These are phyloP conservation scores for Podaxis sp. DNA, from an alignment of 768 basidiomycete species.

Conservation along the genomic window DNA sequence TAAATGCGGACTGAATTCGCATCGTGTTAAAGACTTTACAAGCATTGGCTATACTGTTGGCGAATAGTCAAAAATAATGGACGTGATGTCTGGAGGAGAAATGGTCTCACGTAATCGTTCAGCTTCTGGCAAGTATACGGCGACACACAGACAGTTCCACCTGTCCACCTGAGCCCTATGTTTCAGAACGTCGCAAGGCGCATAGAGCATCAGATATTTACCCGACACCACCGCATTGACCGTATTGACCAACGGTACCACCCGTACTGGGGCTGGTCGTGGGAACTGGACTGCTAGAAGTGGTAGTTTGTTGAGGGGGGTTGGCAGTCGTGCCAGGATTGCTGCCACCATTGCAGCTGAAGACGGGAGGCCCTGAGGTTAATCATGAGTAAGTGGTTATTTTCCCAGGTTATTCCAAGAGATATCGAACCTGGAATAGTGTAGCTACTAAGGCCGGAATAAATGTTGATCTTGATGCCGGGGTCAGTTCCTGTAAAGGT, in stretches of 20 bases:
- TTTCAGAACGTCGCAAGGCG: neutral
- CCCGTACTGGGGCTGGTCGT: conserved; percentile 19
- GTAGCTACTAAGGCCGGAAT: conserved; percentile 12
- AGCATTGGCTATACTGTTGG: conserved; percentile 8
- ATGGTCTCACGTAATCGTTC: conserved; percentile 20
- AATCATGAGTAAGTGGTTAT: neutral
- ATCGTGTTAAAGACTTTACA: neutral
- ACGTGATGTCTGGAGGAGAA: neutral
- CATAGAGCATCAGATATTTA: conserved; percentile 12
- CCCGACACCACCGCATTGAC: conserved; percentile 41
- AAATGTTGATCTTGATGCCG: conserved; percentile 19
- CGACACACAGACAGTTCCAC: conserved; percentile 19
- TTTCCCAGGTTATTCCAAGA: neutral
- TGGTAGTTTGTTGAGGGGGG: conserved; percentile 11
- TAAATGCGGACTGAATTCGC: too few species aligned
- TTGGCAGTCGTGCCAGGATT: conserved; percentile 15
- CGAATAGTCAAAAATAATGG: neutral
- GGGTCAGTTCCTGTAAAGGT: conserved; percentile 12
- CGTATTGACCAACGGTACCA: conserved; percentile 36
- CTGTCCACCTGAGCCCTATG: conserved; percentile 10
- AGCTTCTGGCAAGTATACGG: conserved; percentile 21
- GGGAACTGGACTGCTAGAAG: conserved; percentile 17
- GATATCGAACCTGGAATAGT: conserved; percentile 23
- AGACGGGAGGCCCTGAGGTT: conserved; percentile 33
- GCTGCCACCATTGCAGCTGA: conserved; percentile 31